Percentiles rank a stretch among this genome's conserved stretches.
phyloP scores from a whole-genome alignment of 805 yeast genomes.

The Candida bentonensis region DNA sequence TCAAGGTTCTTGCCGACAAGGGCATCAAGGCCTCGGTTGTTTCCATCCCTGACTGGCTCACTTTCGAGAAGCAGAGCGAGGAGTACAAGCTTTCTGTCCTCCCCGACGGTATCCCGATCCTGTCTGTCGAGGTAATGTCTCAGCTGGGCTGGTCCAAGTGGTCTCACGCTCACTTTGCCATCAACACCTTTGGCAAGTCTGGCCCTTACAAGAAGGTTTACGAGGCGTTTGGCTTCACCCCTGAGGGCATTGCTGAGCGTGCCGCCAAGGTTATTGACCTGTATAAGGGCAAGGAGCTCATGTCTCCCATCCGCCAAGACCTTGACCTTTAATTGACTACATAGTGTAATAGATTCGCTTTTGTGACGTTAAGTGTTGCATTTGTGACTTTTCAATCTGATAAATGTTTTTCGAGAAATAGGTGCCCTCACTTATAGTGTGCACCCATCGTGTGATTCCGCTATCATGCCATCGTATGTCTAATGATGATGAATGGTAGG shows the following conservation, averaged over 20 bases:
- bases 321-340: background rate
- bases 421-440: no score
- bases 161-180: constrained; percentile 93
- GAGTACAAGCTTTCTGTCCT: constrained; percentile 76
- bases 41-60: constrained; percentile 82
- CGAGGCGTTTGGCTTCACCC: constrained; percentile 78
- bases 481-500: no score
- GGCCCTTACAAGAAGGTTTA: constrained; percentile 77
- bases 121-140: constrained; percentile 88
- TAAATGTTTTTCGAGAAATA: no score
- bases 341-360: no score
- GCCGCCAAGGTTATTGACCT: constrained; percentile 65
- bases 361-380: no score
- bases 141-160: constrained; percentile 89
- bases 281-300: constrained; percentile 62
- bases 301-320: constrained; percentile 63
- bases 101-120: constrained; percentile 88
- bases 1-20: constrained; percentile 47
- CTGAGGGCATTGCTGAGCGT: constrained; percentile 82
- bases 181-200: constrained; percentile 92
- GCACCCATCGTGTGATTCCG: no score
- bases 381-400: no score
- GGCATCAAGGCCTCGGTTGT: constrained; percentile 74
- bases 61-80: constrained; percentile 71
- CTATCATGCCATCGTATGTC: no score